Conservation (phyloP, 2,329 filamentous ascomycete species). For the Lachnum nothofagi region DNA sequence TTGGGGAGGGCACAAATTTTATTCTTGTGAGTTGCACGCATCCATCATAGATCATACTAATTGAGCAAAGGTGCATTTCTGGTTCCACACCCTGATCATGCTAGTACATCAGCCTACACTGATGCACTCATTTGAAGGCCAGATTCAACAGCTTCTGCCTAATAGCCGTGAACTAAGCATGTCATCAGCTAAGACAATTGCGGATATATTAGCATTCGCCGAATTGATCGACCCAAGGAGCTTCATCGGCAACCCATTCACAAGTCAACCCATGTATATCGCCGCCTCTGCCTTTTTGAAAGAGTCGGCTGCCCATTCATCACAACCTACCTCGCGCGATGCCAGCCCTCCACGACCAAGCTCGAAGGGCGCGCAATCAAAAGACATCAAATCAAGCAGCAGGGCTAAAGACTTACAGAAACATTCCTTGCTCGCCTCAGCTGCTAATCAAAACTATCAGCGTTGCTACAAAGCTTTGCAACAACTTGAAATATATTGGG, state of each 20-base stretch:
- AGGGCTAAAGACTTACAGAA: slow-evolving; percentile 40
- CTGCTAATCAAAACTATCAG: slow-evolving; percentile 82
- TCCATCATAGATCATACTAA: slow-evolving; percentile 70
- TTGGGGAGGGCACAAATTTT: slow-evolving; percentile 79
- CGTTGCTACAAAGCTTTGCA: slow-evolving; percentile 79
- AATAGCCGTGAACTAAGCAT: slow-evolving; percentile 66
- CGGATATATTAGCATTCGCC: slow-evolving; percentile 80
- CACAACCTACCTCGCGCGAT: slow-evolving; percentile 58
- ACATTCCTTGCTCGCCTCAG: slow-evolving; percentile 72
- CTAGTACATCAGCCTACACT: slow-evolving; percentile 79
- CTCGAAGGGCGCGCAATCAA: slow-evolving; percentile 1
- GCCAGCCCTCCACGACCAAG: slow-evolving; percentile 22
- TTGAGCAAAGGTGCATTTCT: slow-evolving; percentile 79
- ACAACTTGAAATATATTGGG: slow-evolving; percentile 79
- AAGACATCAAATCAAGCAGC: slow-evolving; percentile 18
- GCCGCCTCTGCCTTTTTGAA: slow-evolving; percentile 84
- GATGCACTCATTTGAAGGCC: slow-evolving; percentile 67
- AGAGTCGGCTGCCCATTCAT: slow-evolving; percentile 69
- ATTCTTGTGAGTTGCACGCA: slow-evolving; percentile 75
- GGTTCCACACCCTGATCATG: slow-evolving; percentile 76
- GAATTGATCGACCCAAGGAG: slow-evolving; percentile 81
- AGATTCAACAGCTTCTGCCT: slow-evolving; percentile 66
- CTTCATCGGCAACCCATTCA: slow-evolving; percentile 83
- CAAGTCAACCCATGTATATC: slow-evolving; percentile 85
- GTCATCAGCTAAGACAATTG: slow-evolving; percentile 71